phyloP scores from a whole-genome alignment of 805 yeast genomes.

The Scheffersomyces ergatensis region DNA sequence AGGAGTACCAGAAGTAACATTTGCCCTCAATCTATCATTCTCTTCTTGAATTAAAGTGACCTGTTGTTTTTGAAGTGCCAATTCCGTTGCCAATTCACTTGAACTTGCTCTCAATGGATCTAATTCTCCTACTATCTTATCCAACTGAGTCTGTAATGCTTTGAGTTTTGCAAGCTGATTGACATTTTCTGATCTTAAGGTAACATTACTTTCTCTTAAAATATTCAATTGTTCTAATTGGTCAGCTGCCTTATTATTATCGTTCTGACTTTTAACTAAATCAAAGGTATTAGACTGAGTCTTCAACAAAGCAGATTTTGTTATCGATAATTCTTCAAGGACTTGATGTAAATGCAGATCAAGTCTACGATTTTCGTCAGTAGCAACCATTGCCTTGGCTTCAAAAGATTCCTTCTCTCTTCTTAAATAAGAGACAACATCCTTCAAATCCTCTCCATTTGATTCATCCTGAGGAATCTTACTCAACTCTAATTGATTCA shows the following conservation, averaged over 20 bases:
- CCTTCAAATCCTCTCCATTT: constrained; percentile 27
- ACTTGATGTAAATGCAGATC: constrained; percentile 49
- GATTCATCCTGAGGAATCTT: constrained; percentile 11
- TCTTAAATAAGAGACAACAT: constrained; percentile 61
- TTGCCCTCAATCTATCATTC: constrained; percentile 16
- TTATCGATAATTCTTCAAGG: constrained; percentile 43
- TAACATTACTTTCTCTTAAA: constrained; percentile 64
- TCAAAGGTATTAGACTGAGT: constrained; percentile 14
- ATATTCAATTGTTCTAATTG: constrained; percentile 62
- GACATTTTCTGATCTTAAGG: constrained; percentile 53
- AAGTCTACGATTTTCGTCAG: constrained; percentile 53
- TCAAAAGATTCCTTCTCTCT: constrained; percentile 73
- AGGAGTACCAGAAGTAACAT: constrained; percentile 2
- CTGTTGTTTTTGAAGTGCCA: constrained; percentile 11
- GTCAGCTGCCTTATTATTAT: constrained; percentile 45
- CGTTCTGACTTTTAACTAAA: constrained; percentile 21
- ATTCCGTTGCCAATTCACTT: constrained; percentile 22
- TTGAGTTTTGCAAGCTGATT: constrained; percentile 17
- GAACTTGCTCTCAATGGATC: constrained; percentile 46
- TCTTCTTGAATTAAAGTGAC: constrained; percentile 13
- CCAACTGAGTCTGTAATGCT: constrained; percentile 40
- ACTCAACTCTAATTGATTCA: constrained; percentile 60
- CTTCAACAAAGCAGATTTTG: constrained; percentile 32
- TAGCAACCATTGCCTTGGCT: constrained; percentile 38
- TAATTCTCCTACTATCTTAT: constrained; percentile 24